A percentile compares a stretch with the other conserved stretches of the same genome.
Evolutionary conservation across 2,329 filamentous ascomycete genomes (phyloP).

Genomic region (Aspergillus latus): DNA sequence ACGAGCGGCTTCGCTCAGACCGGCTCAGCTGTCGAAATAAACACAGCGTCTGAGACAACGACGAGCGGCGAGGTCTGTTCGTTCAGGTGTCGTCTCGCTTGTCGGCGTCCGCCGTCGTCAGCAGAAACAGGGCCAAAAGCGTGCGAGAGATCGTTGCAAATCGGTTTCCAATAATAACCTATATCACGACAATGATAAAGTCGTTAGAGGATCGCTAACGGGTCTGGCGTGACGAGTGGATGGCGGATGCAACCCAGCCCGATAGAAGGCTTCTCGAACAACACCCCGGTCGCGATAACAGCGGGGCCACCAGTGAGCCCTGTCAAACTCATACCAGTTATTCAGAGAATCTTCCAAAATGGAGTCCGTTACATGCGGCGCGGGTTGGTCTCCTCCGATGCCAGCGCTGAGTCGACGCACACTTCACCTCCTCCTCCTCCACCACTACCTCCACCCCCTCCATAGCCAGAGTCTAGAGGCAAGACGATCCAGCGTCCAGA

Average conservation of each 20-base stretch:
- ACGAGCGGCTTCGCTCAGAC: background rate
- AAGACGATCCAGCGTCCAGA: too few species aligned
- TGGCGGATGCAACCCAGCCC: background rate
- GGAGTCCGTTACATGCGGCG: background rate
- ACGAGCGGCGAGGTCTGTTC: background rate
- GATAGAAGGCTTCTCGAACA: conserved; percentile 15
- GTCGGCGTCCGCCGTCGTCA: too few species aligned
- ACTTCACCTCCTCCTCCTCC: too few species aligned
- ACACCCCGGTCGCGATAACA: conserved; percentile 6
- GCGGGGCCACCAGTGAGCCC: background rate
- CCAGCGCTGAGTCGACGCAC: too few species aligned
- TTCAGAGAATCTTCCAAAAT: background rate
- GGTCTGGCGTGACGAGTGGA: background rate
- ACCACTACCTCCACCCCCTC: too few species aligned
- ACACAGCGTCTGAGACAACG: background rate
- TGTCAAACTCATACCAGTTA: background rate
- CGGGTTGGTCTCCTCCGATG: too few species aligned
- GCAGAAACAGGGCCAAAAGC: background rate
- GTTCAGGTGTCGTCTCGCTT: too few species aligned
- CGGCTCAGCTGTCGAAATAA: background rate
- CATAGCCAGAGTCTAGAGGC: background rate
- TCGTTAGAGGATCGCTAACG: too few species aligned
- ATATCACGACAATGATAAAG: background rate
- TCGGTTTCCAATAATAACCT: background rate
- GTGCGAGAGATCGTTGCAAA: background rate